These are phyloP conservation scores for Rhipidocladum racemiflorum DNA, from an alignment of 176 grass and related monocot species.

Conservation along the genomic window DNA sequence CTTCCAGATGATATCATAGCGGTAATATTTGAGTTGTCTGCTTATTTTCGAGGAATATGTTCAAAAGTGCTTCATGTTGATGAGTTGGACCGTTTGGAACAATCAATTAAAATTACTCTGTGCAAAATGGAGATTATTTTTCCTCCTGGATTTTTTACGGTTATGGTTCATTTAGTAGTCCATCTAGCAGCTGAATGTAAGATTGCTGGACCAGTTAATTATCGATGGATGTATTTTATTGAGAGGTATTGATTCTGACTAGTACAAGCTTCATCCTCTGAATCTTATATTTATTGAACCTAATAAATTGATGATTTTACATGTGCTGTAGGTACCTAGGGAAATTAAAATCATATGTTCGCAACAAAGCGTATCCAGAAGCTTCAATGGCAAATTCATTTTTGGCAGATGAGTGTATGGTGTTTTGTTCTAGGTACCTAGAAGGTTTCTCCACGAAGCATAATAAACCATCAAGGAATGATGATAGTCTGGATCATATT, in stretches of 20 bases:
- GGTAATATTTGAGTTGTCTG: too few relatives aligned
- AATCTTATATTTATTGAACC: too few relatives aligned
- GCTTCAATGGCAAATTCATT: not conserved
- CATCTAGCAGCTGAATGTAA: not conserved
- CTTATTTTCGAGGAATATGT: constrained; percentile 22
- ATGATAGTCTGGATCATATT: too few relatives aligned
- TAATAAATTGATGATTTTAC: too few relatives aligned
- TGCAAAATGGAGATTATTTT: constrained; percentile 20
- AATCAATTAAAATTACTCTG: not conserved
- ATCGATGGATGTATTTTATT: constrained; percentile 26
- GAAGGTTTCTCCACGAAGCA: too few relatives aligned
- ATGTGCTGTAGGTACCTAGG: not conserved
- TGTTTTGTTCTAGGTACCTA: too few relatives aligned
- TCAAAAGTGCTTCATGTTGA: constrained; percentile 19
- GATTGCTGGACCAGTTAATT: not conserved
- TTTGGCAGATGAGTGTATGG: not conserved
- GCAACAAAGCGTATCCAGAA: not conserved
- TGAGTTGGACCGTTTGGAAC: not conserved
- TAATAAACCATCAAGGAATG: too few relatives aligned
- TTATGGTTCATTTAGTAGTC: constrained; percentile 31
- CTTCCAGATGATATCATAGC: not conserved
- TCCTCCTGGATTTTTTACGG: constrained; percentile 1
- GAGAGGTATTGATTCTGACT: not conserved
- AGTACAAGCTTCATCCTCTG: not conserved
- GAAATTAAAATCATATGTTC: constrained; percentile 8